These are phyloP conservation scores for Neonectria faginata DNA, from an alignment of 2,329 filamentous ascomycete genomes.

Conservation along the genomic window DNA sequence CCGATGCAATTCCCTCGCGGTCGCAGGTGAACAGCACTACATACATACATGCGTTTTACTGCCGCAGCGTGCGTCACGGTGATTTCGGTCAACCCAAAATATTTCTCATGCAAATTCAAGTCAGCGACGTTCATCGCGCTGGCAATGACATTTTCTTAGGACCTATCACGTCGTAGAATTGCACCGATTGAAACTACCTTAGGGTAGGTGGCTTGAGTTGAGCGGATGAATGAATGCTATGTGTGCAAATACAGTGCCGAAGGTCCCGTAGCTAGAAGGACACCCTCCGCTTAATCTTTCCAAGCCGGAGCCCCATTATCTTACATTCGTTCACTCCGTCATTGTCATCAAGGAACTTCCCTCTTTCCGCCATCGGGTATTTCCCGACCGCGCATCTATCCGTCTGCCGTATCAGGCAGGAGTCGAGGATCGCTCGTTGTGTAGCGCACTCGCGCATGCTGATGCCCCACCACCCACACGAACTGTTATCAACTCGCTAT, in stretches of 20 bases:
- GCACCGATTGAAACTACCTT: background rate
- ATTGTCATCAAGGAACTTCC: background rate
- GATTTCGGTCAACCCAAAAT: background rate
- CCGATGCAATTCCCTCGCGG: background rate
- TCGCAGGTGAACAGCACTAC: background rate
- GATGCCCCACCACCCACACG: background rate
- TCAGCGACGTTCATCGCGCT: background rate
- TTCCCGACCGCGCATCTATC: background rate
- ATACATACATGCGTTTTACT: background rate
- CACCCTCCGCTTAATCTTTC: background rate
- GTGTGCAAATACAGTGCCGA: background rate
- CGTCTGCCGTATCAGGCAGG: background rate
- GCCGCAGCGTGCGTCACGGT: background rate
- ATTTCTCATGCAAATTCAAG: background rate
- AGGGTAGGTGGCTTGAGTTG: background rate
- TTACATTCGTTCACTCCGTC: background rate
- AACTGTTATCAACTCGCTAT: background rate
- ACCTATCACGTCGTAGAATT: background rate
- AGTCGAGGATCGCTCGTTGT: background rate
- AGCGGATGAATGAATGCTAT: conserved; percentile 1
- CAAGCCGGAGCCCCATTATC: too few species aligned
- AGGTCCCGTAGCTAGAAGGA: conserved; percentile 13
- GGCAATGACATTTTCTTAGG: background rate
- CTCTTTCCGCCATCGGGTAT: background rate
- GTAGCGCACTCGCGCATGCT: background rate